phyloP scores from a whole-genome alignment of 1,284 basidiomycete genomes.

The Cerrena zonata region DNA sequence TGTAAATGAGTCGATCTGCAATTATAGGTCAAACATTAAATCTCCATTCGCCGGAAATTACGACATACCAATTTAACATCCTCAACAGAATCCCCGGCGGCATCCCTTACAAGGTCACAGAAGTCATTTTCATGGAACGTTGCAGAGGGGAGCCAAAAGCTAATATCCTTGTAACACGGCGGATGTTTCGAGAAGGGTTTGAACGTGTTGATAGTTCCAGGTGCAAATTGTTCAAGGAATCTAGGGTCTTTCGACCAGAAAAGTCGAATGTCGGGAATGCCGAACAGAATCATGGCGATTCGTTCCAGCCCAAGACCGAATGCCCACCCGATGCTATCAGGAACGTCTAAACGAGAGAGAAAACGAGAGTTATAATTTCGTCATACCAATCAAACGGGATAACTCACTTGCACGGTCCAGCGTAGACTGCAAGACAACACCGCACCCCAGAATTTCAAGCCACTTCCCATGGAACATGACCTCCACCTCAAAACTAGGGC shows the following conservation, averaged over 20 bases:
- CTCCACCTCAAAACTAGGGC: slow-evolving; percentile 95
- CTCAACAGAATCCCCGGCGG: slow-evolving; percentile 88
- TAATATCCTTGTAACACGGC: slow-evolving; percentile 83
- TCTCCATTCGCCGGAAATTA: background rate
- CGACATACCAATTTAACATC: slow-evolving; percentile 74
- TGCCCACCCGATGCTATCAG: slow-evolving; percentile 90
- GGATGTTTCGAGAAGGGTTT: slow-evolving; percentile 88
- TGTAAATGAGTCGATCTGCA: slow-evolving; percentile 83
- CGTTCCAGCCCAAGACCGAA: slow-evolving; percentile 96
- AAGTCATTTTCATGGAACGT: slow-evolving; percentile 92
- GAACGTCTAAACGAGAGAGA: slow-evolving; percentile 50
- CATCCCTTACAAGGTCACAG: slow-evolving; percentile 89
- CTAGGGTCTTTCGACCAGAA: slow-evolving; percentile 93
- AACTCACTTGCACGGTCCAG: slow-evolving; percentile 82
- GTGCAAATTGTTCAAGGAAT: slow-evolving; percentile 82
- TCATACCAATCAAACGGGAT: slow-evolving; percentile 28
- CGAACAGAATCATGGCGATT: slow-evolving; percentile 96
- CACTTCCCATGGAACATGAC: slow-evolving; percentile 95
- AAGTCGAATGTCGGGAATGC: slow-evolving; percentile 96
- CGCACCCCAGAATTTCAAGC: slow-evolving; percentile 94
- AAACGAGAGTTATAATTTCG: background rate
- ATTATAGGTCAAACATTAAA: background rate
- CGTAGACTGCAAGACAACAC: slow-evolving; percentile 86
- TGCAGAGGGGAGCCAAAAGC: slow-evolving; percentile 75
- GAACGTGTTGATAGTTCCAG: slow-evolving; percentile 75